Conservation (phyloP, 768 basidiomycete genomes). For the Tylopilus sp. region DNA sequence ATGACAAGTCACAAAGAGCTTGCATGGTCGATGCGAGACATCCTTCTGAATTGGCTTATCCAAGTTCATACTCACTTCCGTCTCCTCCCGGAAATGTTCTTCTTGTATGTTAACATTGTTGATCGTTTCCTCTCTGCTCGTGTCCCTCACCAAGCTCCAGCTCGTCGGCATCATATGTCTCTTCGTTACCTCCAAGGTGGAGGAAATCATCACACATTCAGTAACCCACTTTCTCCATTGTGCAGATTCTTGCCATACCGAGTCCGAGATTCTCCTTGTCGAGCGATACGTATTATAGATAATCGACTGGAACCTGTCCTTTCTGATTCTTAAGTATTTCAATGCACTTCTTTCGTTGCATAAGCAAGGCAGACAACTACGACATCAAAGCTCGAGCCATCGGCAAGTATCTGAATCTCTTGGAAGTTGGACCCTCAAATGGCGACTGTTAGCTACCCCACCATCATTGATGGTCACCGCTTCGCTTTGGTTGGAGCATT, state of each 20-base stretch:
- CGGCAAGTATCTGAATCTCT: slow-evolving; percentile 86
- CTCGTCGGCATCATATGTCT: slow-evolving; percentile 87
- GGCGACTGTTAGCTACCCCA: slow-evolving; percentile 66
- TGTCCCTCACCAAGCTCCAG: slow-evolving; percentile 82
- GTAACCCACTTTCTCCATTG: slow-evolving; percentile 77
- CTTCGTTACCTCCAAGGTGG: slow-evolving; percentile 87
- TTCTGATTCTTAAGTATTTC: slow-evolving; percentile 90
- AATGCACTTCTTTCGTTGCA: slow-evolving; percentile 82
- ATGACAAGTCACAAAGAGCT: slow-evolving; percentile 82
- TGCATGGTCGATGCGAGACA: slow-evolving; percentile 85
- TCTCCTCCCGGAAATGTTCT: slow-evolving; percentile 86
- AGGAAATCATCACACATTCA: slow-evolving; percentile 88
- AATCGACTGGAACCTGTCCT: slow-evolving; percentile 81
- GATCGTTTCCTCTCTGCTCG: slow-evolving; percentile 60
- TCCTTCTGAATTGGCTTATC: slow-evolving; percentile 91
- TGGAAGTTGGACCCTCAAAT: slow-evolving; percentile 84
- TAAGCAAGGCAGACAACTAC: slow-evolving; percentile 92
- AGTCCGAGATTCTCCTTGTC: slow-evolving; percentile 81
- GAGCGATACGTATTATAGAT: slow-evolving; percentile 87
- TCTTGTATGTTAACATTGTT: slow-evolving; percentile 84
- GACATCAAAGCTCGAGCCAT: slow-evolving; percentile 82
- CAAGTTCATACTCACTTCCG: slow-evolving; percentile 87
- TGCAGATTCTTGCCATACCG: slow-evolving; percentile 71
- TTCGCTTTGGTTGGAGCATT: slow-evolving; percentile 81
- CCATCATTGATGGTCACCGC: slow-evolving; percentile 83